Base-by-base conservation (phyloP, 192 early-diverging fungal genomes). In the Backusella psychrophila region DNA sequence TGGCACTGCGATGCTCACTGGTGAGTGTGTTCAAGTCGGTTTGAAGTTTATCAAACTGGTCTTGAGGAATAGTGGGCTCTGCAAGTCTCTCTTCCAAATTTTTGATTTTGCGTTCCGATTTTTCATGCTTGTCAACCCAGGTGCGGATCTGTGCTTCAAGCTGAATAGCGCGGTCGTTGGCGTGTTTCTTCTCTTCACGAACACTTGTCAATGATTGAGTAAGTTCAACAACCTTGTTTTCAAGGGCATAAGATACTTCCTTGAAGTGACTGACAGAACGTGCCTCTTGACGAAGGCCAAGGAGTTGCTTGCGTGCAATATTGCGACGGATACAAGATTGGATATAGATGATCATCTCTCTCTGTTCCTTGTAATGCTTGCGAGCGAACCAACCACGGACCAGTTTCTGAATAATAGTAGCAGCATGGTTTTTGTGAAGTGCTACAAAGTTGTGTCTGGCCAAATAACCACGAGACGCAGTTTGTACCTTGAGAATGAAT, bases 191-290 rank as follows among this genome's bases (percentile, higher is more conserved):
- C 79, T 95, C 94, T 74, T 94, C 87, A 74, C 89, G 88, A 76
- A 88, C 84, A 68, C 82, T 80, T 35, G 88, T 88, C 67, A 97
- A 81, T 38, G 84, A 83, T 76, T 94, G 94, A 38, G 96, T 97
- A 72, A 99, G 87, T 81, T 96, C 95, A 79, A 99, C 91, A 72
- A 99, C 94, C 88, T 97, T 99, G 86, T 89, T 92, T 84, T 99
- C 98, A 4, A 99, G 85, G 85, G 92, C 92, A 83, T 95, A 95
- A 38, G 96, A 96, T 36, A 93, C 90, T 75, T 99, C 94, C 86
- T 98, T 95, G 81, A 97, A 91, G 75, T 98, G 97, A 73, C 90
- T 92, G 17, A 96, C 94, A 59, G 94, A 96, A 68, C 93, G 85
- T 36, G 93, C 92, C 85, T 99, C 98, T 33, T 90, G 88, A 81